These are phyloP conservation scores for Penicillium daleae DNA, from an alignment of 495 filamentous ascomycete species.

Conservation along the genomic window DNA sequence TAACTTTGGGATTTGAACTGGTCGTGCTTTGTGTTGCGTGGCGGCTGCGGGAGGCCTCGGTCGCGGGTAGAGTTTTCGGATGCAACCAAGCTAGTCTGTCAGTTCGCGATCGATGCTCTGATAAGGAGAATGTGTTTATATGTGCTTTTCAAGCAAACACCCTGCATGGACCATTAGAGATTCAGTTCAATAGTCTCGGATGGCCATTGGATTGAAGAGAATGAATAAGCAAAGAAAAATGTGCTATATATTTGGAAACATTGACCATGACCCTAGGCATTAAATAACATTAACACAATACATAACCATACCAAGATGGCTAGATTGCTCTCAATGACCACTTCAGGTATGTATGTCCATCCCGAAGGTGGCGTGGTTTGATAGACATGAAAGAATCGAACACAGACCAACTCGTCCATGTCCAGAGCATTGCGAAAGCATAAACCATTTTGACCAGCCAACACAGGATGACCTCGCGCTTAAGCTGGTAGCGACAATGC, in stretches of 20 bases:
- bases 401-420: not conserved
- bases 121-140: too few relatives aligned
- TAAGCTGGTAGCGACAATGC: not conserved
- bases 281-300: not conserved
- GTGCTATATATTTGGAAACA: not conserved
- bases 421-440: not conserved
- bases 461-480: too few relatives aligned
- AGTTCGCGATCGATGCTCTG: too few relatives aligned
- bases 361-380: not conserved
- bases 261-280: not conserved
- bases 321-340: not conserved
- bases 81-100: not conserved
- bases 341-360: not conserved
- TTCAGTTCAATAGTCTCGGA: not conserved
- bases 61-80: not conserved
- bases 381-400: not conserved
- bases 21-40: constrained; percentile 4
- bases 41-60: not conserved
- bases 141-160: too few relatives aligned
- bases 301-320: not conserved
- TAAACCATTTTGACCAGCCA: not conserved
- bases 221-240: not conserved
- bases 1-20: not conserved
- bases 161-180: too few relatives aligned
- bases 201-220: not conserved